These are phyloP conservation scores for Neurospora sp. DNA, from an alignment of 495 filamentous ascomycete species.

Conservation along the genomic window DNA sequence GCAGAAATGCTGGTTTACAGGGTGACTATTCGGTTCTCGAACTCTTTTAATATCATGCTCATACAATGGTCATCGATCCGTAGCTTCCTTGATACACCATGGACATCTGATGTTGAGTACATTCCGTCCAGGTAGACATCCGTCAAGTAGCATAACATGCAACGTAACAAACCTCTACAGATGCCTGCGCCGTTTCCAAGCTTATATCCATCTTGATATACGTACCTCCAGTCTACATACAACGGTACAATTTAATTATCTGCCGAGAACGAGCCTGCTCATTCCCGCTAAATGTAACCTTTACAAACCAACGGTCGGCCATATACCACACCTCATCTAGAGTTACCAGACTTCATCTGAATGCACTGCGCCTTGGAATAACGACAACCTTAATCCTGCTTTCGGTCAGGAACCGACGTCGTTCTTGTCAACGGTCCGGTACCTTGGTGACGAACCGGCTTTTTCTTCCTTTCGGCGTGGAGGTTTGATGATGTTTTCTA, in stretches of 20 bases:
- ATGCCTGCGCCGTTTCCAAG: background rate
- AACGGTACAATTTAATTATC: background rate
- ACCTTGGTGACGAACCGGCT: background rate
- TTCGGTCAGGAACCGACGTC: background rate
- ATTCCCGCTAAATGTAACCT: background rate
- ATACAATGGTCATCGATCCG: too few species aligned
- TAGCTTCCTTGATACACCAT: background rate
- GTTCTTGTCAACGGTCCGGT: background rate
- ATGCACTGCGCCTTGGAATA: background rate
- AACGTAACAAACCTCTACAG: background rate
- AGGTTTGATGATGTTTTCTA: background rate
- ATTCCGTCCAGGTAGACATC: background rate
- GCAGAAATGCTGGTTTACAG: background rate
- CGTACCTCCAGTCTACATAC: background rate
- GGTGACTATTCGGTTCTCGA: too few species aligned
- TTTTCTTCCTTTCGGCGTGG: background rate
- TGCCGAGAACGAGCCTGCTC: background rate
- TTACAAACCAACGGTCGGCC: background rate
- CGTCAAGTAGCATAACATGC: background rate
- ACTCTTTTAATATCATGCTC: too few species aligned
- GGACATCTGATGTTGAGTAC: background rate
- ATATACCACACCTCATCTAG: background rate
- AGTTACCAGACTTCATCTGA: background rate
- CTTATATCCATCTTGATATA: background rate
- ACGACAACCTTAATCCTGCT: background rate